Evolutionary conservation across 306 rosid species (phyloP).

Genomic region (Comarum palustre): DNA sequence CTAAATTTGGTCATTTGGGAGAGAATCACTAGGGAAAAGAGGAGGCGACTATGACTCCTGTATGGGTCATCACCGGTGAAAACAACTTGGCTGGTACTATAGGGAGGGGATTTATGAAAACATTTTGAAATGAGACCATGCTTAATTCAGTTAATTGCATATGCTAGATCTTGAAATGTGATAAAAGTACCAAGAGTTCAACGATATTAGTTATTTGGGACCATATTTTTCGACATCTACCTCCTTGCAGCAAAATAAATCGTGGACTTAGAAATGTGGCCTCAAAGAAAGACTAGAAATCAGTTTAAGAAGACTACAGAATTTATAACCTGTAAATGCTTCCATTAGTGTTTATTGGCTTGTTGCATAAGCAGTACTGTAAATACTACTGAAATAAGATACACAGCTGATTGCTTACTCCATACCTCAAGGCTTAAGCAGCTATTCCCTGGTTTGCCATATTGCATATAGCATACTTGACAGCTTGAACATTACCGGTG

Average conservation of each 20-base stretch:
- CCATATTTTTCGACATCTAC: neutral
- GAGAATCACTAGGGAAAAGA: neutral
- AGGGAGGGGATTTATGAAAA: neutral
- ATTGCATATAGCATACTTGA: conserved; percentile 4
- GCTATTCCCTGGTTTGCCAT: neutral
- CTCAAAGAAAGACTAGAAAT: neutral
- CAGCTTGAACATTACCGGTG: neutral
- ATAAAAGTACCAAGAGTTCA: neutral
- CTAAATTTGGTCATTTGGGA: neutral
- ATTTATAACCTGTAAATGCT: neutral
- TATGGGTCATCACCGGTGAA: neutral
- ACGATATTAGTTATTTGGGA: neutral
- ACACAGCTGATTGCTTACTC: neutral
- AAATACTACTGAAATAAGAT: neutral
- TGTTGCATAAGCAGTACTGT: neutral
- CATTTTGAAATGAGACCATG: neutral
- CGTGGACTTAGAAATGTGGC: neutral
- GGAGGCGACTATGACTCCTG: neutral
- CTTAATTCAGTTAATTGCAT: neutral
- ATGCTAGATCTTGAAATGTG: neutral
- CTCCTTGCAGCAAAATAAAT: neutral
- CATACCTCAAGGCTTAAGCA: neutral
- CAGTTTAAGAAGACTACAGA: neutral
- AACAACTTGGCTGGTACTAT: neutral
- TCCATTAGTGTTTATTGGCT: neutral